These are phyloP conservation scores for Boletus rufocinnamomeus DNA, from an alignment of 768 basidiomycete genomes.

Conservation along the genomic window DNA sequence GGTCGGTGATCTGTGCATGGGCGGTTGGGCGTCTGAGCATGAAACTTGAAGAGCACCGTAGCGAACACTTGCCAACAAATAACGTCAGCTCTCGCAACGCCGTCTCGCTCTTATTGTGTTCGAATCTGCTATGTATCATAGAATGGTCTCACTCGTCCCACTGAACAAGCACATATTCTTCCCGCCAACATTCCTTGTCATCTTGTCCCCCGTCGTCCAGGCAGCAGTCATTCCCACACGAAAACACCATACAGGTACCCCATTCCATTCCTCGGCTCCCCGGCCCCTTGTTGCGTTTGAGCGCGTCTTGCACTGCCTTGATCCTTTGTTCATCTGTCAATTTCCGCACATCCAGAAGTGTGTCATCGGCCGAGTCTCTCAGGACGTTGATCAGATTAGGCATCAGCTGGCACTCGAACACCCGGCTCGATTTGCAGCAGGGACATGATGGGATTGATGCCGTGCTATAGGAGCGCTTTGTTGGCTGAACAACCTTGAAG, in stretches of 20 bases:
- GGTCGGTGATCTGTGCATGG: slow-evolving; percentile 26
- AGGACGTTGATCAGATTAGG: slow-evolving; percentile 89
- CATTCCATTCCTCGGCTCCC: slow-evolving; percentile 82
- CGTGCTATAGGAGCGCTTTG: slow-evolving; percentile 56
- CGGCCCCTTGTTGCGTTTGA: slow-evolving; percentile 48
- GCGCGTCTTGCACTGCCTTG: slow-evolving; percentile 54
- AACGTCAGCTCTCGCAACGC: slow-evolving; percentile 22
- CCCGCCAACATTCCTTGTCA: slow-evolving; percentile 57
- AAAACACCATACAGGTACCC: slow-evolving; percentile 91
- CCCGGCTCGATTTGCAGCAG: slow-evolving; percentile 61
- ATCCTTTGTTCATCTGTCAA: slow-evolving; percentile 70
- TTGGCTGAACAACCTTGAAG: slow-evolving; percentile 51
- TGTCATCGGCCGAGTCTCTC: slow-evolving; percentile 32
- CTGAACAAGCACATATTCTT: slow-evolving; percentile 75
- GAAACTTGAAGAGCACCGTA: slow-evolving; percentile 20
- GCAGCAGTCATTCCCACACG: slow-evolving; percentile 81
- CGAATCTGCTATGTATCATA: not conserved
- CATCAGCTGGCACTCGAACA: slow-evolving; percentile 95
- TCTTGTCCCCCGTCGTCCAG: slow-evolving; percentile 43
- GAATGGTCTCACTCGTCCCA: slow-evolving; percentile 57
- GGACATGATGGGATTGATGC: slow-evolving; percentile 63
- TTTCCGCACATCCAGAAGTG: slow-evolving; percentile 32
- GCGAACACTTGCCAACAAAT: slow-evolving; percentile 16
- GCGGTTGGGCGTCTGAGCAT: slow-evolving; percentile 22
- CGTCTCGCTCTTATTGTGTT: slow-evolving; percentile 5